phyloP scores from a whole-genome alignment of 257 asterid species.

The Nicotiana tabacum region DNA sequence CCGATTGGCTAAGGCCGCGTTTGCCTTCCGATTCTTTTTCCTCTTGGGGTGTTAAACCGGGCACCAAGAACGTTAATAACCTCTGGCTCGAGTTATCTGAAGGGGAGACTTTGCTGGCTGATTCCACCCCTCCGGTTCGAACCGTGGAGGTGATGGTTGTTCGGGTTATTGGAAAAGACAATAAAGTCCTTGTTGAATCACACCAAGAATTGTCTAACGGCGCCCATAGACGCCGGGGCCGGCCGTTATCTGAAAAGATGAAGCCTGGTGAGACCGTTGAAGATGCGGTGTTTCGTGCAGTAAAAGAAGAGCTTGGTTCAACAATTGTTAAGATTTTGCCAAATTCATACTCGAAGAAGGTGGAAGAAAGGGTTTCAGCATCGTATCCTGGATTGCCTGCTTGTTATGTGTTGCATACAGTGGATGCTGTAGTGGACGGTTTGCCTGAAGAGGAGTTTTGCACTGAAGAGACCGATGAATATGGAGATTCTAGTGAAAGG shows the following conservation, averaged over 20 bases:
- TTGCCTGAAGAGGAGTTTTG: conserved; percentile 76
- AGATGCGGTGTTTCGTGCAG: conserved; percentile 71
- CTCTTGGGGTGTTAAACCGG: conserved; percentile 93
- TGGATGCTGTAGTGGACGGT: conserved; percentile 72
- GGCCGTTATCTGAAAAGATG: conserved; percentile 96
- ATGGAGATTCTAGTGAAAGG: conserved; percentile 36
- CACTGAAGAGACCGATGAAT: conserved; percentile 78
- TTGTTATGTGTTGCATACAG: conserved; percentile 72
- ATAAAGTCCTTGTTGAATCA: conserved; percentile 66
- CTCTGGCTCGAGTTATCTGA: conserved; percentile 83
- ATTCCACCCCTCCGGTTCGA: conserved; percentile 74
- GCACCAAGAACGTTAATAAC: conserved; percentile 83
- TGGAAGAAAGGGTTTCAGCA: conserved; percentile 68
- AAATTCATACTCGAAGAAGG: conserved; percentile 62
- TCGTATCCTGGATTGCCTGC: conserved; percentile 98
- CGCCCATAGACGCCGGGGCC: conserved; percentile 43
- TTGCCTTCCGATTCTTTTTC: conserved; percentile 63
- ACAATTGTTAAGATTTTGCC: conserved; percentile 43
- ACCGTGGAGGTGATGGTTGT: conserved; percentile 75
- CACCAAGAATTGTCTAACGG: conserved; percentile 87
- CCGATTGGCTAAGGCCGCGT: conserved; percentile 89
- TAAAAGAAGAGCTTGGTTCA: conserved; percentile 83
- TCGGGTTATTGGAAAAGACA: conserved; percentile 45
- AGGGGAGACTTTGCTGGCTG: conserved; percentile 70
- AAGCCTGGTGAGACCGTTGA: conserved; percentile 87